Percentiles rank a stretch among this genome's conserved stretches.
Conservation (phyloP, 305 asterid genomes). For the Fraxinus velutina region DNA sequence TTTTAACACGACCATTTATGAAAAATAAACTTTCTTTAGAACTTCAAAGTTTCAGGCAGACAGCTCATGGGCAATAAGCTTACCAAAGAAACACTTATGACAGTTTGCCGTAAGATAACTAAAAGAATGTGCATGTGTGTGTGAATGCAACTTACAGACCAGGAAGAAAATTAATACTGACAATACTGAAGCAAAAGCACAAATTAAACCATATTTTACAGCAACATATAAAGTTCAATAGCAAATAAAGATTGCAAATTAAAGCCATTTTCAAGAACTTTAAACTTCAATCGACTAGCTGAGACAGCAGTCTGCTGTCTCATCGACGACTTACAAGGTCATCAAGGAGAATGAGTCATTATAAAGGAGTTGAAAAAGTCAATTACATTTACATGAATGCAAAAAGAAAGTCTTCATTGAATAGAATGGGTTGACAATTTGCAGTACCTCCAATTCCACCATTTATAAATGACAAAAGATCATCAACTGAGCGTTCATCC, state of each 20-base stretch:
- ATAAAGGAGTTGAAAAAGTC: background rate
- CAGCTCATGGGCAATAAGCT: background rate
- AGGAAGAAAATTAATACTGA: background rate
- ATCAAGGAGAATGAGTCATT: background rate
- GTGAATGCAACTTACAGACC: background rate
- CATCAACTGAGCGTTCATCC: conserved; percentile 68
- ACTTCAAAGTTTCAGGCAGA: background rate
- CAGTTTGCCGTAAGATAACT: background rate
- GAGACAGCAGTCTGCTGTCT: background rate
- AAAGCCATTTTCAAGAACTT: background rate
- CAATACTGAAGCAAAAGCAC: background rate
- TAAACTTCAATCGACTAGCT: background rate
- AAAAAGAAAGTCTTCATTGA: background rate
- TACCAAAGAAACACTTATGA: background rate
- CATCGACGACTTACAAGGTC: background rate
- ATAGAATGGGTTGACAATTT: background rate
- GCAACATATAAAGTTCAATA: background rate
- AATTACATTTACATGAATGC: background rate
- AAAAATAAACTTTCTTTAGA: background rate
- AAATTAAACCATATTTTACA: background rate
- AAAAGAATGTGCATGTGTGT: background rate
- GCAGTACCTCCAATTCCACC: conserved; percentile 52
- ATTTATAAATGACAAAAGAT: conserved; percentile 64
- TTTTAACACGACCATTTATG: background rate
- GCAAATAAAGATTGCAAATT: background rate